These are phyloP conservation scores for Xylaria sp. DNA, from an alignment of 2,329 filamentous ascomycete genomes.

Conservation along the genomic window DNA sequence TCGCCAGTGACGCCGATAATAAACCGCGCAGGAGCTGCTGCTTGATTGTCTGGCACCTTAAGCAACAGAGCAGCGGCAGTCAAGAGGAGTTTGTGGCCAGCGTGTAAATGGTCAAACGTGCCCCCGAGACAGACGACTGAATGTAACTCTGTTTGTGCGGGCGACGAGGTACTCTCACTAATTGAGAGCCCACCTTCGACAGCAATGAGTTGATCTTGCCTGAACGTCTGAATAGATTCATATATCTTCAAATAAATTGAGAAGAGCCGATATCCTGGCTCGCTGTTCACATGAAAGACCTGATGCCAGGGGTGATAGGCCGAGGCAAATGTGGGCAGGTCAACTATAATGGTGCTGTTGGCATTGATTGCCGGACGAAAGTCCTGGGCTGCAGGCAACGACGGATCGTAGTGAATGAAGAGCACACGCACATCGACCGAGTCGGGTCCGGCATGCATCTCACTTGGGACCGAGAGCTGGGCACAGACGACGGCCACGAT, in stretches of 20 bases:
- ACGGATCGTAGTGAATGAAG: conserved; percentile 71
- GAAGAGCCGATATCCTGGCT: conserved; percentile 70
- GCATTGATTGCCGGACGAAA: conserved; percentile 53
- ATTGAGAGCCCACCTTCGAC: conserved; percentile 66
- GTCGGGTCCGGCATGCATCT: conserved; percentile 66
- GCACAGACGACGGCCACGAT: conserved; percentile 79
- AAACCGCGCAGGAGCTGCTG: conserved; percentile 64
- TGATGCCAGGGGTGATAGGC: conserved; percentile 69
- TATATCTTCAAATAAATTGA: conserved; percentile 59
- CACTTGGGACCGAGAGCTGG: conserved; percentile 69
- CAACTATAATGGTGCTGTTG: conserved; percentile 61
- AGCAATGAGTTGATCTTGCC: conserved; percentile 61
- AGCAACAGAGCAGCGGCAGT: conserved; percentile 84
- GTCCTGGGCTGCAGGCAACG: conserved; percentile 49
- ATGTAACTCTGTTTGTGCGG: conserved; percentile 55
- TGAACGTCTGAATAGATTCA: conserved; percentile 59
- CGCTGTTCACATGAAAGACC: conserved; percentile 74
- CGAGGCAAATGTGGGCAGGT: conserved; percentile 64
- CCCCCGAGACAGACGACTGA: conserved; percentile 83
- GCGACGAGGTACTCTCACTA: conserved; percentile 45
- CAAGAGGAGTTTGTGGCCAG: conserved; percentile 94
- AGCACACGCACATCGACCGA: conserved; percentile 82
- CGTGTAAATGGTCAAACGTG: conserved; percentile 96
- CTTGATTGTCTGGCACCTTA: conserved; percentile 58
- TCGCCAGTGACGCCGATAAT: conserved; percentile 91